Base-by-base conservation (phyloP, 805 yeast genomes). In the Myxozyma vanderwaltii region DNA sequence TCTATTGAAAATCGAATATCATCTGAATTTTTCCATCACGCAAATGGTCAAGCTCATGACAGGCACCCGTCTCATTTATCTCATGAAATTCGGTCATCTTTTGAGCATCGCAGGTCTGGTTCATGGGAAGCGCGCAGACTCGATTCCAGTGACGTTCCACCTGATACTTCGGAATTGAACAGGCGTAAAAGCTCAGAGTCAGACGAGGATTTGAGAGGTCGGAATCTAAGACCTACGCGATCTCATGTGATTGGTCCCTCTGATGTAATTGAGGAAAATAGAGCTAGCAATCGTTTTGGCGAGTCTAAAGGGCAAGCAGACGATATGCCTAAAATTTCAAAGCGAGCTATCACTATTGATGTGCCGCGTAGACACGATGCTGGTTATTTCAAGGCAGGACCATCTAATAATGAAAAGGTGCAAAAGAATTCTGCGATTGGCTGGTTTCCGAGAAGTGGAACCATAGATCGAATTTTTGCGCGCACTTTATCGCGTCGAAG, bases 271-370 rank as follows among this genome's bases (percentile, higher is more conserved):
- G 26, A 17, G 1, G 51, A 51, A 19, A 33, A 15, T 7, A 19
- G 6, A 6, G 35, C n/a, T 19, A 39, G 10, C 23, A 29, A 44
- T 12, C 13, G 39, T 27, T 33, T 44, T 4, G 15, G 39, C 39
- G 40, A 24, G n/a, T 19, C 12, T 24, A 17, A 15, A 6, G 27
- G 2, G 24, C 26, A 33, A n/a, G 43, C n/a, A 24, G 10, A 38
- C 17, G 33, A 48, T 23, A 48, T 48, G 35, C 52, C 52, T 31
- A 44, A 41, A 26, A 74, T 73, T 39, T 65, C 68, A 31, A 77
- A 79, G 58, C 72, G 84, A 62, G 76, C 84, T 12, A 79, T 77
- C 61, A 82, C 86, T 0, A 67, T 80, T 46, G 85, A 81, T 55
- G 72, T 74, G 15, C 63, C 68, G 3, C 55, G 52, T n/a, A 8